A percentile compares a stretch with the other conserved stretches of the same genome.
phyloP scores from a whole-genome alignment of 305 asterid species.

The Rubia peregrina region DNA sequence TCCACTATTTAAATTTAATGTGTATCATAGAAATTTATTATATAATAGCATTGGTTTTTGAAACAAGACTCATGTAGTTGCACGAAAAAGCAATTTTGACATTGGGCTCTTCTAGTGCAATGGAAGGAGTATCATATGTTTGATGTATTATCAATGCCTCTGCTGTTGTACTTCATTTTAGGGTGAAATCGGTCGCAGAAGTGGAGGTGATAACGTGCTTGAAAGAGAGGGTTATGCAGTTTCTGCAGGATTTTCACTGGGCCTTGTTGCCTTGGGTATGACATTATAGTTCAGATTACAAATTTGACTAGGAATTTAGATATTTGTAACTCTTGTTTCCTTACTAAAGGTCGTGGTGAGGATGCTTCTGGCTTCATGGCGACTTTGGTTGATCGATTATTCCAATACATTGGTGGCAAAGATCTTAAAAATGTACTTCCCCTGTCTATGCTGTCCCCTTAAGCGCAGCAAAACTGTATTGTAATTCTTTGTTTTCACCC shows the following conservation, averaged over 20 bases:
- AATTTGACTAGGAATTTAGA: neutral
- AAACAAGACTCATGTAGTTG: neutral
- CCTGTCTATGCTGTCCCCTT: constrained; percentile 15
- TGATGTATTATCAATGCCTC: neutral
- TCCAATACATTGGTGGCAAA: constrained; percentile 79
- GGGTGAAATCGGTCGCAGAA: constrained; percentile 98
- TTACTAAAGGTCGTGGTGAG: constrained; percentile 71
- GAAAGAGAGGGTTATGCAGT: constrained; percentile 99
- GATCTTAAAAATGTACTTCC: constrained; percentile 54
- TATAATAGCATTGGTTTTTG: neutral
- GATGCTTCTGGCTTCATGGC: constrained; percentile 82
- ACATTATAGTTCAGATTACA: constrained; percentile 10
- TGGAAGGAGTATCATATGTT: neutral
- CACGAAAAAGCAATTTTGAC: neutral
- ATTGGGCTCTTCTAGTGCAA: neutral
- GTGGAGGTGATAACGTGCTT: constrained; percentile 99
- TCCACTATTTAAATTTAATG: neutral
- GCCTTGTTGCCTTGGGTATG: constrained; percentile 92
- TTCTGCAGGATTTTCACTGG: constrained; percentile 92
- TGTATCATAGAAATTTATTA: neutral
- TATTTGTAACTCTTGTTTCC: constrained; percentile 9
- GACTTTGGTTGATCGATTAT: constrained; percentile 66
- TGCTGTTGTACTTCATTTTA: constrained; percentile 30
- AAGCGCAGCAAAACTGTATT: constrained; percentile 16
- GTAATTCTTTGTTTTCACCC: constrained; percentile 19